A percentile compares a stretch with the other conserved stretches of the same genome.
Conservation (phyloP, 202 grass and related monocot species). For the Saccharum hybrid region DNA sequence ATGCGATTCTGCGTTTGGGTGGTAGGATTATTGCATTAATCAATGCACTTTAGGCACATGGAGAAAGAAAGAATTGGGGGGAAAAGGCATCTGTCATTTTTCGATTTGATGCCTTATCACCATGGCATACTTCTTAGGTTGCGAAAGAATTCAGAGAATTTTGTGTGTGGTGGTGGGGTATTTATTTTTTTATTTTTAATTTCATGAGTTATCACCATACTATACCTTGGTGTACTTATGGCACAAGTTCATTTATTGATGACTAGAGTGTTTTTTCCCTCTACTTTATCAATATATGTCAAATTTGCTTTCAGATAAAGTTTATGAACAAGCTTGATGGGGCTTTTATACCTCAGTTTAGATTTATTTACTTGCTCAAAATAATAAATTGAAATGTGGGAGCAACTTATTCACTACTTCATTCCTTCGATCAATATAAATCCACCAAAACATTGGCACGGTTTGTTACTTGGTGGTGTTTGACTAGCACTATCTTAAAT, state of each 20-base stretch:
- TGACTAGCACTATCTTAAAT: too few species aligned
- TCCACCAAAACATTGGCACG: too few species aligned
- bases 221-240: neutral
- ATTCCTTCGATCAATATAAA: too few species aligned
- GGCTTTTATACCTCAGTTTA: neutral
- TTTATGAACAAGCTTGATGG: neutral
- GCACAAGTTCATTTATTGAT: neutral
- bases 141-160: neutral
- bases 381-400: neutral
- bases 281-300: neutral
- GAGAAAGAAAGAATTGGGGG: neutral
- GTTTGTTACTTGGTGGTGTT: too few species aligned
- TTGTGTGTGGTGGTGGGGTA: neutral
- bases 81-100: neutral
- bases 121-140: neutral
- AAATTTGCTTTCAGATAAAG: neutral
- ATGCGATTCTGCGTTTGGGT: neutral
- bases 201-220: neutral
- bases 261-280: neutral
- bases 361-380: neutral
- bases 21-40: neutral
- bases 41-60: constrained; percentile 6
- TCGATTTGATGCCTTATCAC: constrained; percentile 21
- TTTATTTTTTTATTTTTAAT: neutral
- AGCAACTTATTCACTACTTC: too few species aligned